Conservation (phyloP, 2,329 filamentous ascomycete genomes). For the Chrysoporthe puriensis region DNA sequence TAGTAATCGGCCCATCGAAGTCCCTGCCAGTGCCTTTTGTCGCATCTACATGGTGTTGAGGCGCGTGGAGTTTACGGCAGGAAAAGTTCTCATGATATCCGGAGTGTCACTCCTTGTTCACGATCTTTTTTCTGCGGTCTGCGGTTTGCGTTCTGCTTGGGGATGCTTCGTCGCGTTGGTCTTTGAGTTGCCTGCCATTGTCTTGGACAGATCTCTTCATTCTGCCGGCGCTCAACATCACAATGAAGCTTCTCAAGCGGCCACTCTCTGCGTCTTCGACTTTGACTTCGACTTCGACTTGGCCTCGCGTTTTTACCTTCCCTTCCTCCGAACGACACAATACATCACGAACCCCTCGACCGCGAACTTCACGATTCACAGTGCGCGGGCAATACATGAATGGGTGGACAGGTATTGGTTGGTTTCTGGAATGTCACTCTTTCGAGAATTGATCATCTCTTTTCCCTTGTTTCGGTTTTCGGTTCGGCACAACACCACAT, state of each 20-base stretch:
- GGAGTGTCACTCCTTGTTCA: slow-evolving; percentile 25
- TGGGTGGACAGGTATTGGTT: slow-evolving; percentile 6
- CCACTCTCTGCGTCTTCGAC: slow-evolving; percentile 15
- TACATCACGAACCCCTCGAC: slow-evolving; percentile 12
- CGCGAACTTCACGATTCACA: slow-evolving; percentile 13
- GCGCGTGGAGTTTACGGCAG: slow-evolving; percentile 30
- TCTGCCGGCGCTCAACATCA: slow-evolving; percentile 7
- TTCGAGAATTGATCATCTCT: neutral
- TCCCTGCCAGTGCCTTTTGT: slow-evolving; percentile 30
- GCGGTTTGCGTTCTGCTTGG: slow-evolving; percentile 25
- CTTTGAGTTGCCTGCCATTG: slow-evolving; percentile 1
- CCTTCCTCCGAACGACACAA: slow-evolving; percentile 16
- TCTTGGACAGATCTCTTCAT: slow-evolving; percentile 6
- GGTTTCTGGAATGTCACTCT: slow-evolving; percentile 19
- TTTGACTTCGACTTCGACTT: slow-evolving; percentile 15
- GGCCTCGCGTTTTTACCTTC: slow-evolving; percentile 1
- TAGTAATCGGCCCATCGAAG: slow-evolving; percentile 26
- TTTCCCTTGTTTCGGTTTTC: slow-evolving; percentile 1
- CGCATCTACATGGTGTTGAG: slow-evolving; percentile 30
- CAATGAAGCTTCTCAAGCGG: neutral
- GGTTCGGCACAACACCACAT: slow-evolving; percentile 3
- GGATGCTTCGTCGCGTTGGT: slow-evolving; percentile 23
- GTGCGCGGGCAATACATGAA: slow-evolving; percentile 11
- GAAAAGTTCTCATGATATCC: slow-evolving; percentile 30
- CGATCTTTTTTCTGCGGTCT: slow-evolving; percentile 27